Conservation (phyloP, 192 early-diverging fungal species). For the Linnemannia schmuckeri region DNA sequence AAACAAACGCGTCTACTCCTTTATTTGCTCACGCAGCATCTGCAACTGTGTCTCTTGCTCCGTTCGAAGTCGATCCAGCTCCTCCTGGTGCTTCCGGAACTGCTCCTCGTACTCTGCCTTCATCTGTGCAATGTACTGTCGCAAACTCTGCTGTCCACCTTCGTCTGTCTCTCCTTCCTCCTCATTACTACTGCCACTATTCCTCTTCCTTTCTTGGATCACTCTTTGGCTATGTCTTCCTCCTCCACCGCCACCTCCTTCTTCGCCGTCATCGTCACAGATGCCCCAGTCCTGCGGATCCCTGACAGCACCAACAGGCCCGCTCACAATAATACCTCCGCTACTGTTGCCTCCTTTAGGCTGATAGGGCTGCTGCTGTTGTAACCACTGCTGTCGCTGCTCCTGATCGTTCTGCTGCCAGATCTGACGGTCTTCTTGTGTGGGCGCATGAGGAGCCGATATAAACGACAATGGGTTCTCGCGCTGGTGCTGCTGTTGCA, state of each 20-base stretch:
- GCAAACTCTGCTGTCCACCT: not conserved
- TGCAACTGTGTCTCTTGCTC: not conserved
- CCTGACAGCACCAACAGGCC: not conserved
- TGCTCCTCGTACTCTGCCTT: not conserved
- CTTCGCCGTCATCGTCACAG: not conserved
- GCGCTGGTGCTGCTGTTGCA: not conserved
- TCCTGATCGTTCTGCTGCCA: not conserved
- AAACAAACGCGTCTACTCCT: not conserved
- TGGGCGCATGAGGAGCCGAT: not conserved
- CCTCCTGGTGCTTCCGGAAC: conserved; percentile 4
- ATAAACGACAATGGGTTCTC: not conserved
- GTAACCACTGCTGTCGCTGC: not conserved
- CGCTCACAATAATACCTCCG: not conserved
- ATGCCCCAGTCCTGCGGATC: not conserved
- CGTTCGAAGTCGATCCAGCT: not conserved
- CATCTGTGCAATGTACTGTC: conserved; percentile 2
- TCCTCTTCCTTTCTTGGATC: too few relatives aligned
- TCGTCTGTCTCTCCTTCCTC: not conserved
- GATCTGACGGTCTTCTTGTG: not conserved
- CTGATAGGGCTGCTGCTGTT: not conserved
- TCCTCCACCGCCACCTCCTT: not conserved
- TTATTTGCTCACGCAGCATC: not conserved
- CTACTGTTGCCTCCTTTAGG: not conserved
- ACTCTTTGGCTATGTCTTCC: not conserved
- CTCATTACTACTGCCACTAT: too few relatives aligned